phyloP scores from a whole-genome alignment of 768 basidiomycete genomes.

The Amylocystis lapponica region DNA sequence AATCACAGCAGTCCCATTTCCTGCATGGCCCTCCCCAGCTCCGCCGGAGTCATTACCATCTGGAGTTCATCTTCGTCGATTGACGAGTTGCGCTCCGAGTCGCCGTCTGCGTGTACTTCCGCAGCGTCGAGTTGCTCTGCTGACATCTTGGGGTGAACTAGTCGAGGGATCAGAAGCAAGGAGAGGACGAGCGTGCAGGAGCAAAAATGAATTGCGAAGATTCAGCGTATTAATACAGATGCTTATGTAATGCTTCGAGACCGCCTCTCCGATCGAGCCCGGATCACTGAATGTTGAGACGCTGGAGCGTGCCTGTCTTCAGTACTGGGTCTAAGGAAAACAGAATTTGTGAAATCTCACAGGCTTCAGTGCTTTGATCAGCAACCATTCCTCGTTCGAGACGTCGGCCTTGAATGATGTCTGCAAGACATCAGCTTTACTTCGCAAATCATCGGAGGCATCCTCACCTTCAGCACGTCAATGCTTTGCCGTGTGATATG shows the following conservation, averaged over 20 bases:
- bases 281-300: conserved; percentile 30
- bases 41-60: conserved; percentile 42
- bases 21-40: conserved; percentile 25
- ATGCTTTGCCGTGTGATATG: conserved; percentile 90
- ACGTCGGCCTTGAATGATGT: conserved; percentile 85
- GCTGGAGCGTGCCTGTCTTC: conserved; percentile 19
- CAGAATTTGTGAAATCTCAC: conserved; percentile 34
- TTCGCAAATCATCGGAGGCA: no score
- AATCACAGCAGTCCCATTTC: conserved; percentile 26
- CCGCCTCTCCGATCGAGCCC: conserved; percentile 13
- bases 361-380: conserved; percentile 83
- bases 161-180: conserved; percentile 3
- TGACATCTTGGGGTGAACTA: conserved; percentile 9
- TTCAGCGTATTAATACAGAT: conserved; percentile 18
- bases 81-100: conserved; percentile 23
- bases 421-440: conserved; percentile 33
- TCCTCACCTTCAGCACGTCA: conserved; percentile 85
- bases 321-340: no score
- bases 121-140: conserved; percentile 8
- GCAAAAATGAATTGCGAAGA: conserved; percentile 1
- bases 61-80: conserved; percentile 47
- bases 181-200: not conserved
- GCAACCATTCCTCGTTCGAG: conserved; percentile 85
- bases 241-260: conserved; percentile 14
- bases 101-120: conserved; percentile 9